Base-by-base conservation (phyloP, 768 basidiomycete species). In the Lyophyllum decastes region DNA sequence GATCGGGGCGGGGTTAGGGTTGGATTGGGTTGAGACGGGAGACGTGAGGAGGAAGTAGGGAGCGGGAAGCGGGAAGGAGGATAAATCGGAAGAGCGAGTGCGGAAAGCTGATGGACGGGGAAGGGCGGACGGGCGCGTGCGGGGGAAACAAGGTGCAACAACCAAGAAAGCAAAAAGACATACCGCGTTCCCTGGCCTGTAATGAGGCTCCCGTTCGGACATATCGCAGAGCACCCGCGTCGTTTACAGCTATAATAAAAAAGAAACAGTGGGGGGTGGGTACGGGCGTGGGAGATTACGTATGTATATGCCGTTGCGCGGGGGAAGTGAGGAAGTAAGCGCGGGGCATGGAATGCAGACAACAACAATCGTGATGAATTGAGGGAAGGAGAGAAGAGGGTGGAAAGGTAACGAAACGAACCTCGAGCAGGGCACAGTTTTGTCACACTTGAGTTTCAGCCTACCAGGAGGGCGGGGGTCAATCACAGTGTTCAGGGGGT, bases 161-260 rank as follows among this genome's bases (percentile, higher is more conserved):
- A n/a, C n/a, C n/a, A n/a, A n/a, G n/a, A n/a, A n/a, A n/a, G n/a
- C 30, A 30, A 10, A 30, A 38, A 57, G 41, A 67, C 81, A 56
- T 64, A 88, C 88, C 89, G 79, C 40, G 89, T 91, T 19, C 89
- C 89, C 66, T 91, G 87, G 4, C 89, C 89, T 1, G 89, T 90
- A 14, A 87, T 83, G 38, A 91, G 77, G 66, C 86, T 88, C 27
- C 88, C 89, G 63, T 90, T 90, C 2, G 88, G 89, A 71, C 90
- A 92, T 53, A 92, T 91, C 11, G 86, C 85, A 5, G 86, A 82
- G 64, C 89, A 91, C 26, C 89, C 89, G 62, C 89, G 76, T 41
- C 89, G 83, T 66, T 85, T 89, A 69, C 89, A 87, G 51, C 80
- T 81, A 17, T 26, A 14, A 27, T 7, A 43, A 43, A 14, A 22